phyloP scores from a whole-genome alignment of 192 early-diverging fungal genomes.

The Spinellus fusiger region DNA sequence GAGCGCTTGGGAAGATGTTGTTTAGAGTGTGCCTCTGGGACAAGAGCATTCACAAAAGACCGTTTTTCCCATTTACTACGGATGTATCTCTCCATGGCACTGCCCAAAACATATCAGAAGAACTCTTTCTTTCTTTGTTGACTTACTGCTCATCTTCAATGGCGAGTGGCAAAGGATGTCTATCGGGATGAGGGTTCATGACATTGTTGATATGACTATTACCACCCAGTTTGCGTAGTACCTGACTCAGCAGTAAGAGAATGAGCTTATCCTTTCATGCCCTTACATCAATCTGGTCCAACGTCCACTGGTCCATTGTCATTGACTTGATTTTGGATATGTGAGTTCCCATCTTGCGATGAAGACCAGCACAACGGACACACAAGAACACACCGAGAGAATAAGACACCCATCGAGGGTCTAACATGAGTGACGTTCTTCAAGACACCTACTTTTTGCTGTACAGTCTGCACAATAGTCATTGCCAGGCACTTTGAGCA shows the following conservation, averaged over 20 bases:
- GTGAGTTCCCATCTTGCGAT: conserved; percentile 83
- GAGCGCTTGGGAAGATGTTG: conserved; percentile 21
- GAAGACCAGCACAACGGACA: conserved; percentile 83
- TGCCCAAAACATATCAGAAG: conserved; percentile 13
- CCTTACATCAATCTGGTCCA: conserved; percentile 75
- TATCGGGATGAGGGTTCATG: conserved; percentile 66
- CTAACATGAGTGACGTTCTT: conserved; percentile 35
- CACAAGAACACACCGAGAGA: conserved; percentile 93
- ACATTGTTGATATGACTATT: conserved; percentile 64
- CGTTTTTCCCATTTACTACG: conserved; percentile 89
- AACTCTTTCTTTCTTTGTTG: neutral
- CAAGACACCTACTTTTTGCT: conserved; percentile 50
- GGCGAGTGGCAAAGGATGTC: conserved; percentile 54
- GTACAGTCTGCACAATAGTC: conserved; percentile 73
- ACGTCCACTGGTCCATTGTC: conserved; percentile 88
- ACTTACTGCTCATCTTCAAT: conserved; percentile 51
- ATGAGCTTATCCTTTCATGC: neutral
- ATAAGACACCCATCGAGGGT: conserved; percentile 83
- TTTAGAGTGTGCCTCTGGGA: too few species aligned
- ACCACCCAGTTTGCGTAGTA: conserved; percentile 35
- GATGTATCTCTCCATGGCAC: conserved; percentile 85
- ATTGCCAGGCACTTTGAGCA: conserved; percentile 69
- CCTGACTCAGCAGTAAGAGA: neutral
- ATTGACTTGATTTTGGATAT: conserved; percentile 90
- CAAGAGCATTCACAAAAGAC: conserved; percentile 12